These are phyloP conservation scores for Colletotrichum horii DNA, from an alignment of 2,329 filamentous ascomycete species.

Conservation along the genomic window DNA sequence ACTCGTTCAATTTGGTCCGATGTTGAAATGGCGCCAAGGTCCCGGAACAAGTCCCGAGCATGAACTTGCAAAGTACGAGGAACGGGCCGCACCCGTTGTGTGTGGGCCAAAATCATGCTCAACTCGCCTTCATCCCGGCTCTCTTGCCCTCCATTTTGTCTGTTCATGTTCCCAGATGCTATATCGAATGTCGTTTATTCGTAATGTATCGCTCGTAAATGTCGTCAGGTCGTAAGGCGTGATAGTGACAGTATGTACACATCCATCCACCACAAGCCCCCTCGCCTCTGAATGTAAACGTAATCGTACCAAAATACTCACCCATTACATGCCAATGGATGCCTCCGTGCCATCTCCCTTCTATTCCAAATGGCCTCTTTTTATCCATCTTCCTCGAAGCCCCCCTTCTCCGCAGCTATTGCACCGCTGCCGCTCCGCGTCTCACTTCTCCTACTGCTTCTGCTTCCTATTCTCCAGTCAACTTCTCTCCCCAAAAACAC, in stretches of 20 bases:
- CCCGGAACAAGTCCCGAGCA: not conserved
- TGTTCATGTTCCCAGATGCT: not conserved
- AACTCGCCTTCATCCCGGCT: not conserved
- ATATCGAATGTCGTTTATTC: not conserved
- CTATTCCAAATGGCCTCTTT: no score
- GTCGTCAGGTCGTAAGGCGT: constrained; percentile 22
- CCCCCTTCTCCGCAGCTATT: not conserved
- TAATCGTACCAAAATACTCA: not conserved
- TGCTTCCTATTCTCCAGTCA: not conserved
- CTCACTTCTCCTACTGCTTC: not conserved
- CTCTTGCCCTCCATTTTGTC: not conserved
- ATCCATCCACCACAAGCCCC: constrained; percentile 1
- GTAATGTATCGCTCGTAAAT: not conserved
- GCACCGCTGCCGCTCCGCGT: not conserved
- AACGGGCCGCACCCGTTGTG: not conserved
- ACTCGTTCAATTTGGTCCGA: not conserved
- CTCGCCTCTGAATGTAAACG: constrained; percentile 3
- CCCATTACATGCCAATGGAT: not conserved
- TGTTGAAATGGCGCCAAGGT: not conserved
- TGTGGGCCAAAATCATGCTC: constrained; percentile 1
- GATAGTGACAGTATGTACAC: constrained; percentile 16
- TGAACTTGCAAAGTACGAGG: not conserved
- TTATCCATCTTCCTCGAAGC: not conserved
- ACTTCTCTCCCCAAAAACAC: not conserved
- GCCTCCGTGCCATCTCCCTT: no score